Conservation (phyloP, 176 grass and related monocot species). For the Themeda triandra region DNA sequence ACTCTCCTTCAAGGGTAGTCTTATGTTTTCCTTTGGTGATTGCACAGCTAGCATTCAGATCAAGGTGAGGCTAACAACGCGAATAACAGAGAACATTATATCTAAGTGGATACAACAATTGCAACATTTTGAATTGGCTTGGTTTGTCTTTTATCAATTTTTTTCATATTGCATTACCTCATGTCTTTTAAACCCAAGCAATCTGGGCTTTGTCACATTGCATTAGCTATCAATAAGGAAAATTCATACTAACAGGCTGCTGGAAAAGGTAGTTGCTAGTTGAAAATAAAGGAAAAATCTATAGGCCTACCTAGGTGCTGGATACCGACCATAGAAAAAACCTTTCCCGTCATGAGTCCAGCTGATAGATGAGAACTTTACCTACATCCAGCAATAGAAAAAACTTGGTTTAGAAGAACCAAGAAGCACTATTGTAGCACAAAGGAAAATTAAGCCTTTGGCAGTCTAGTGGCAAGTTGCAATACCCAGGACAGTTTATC, state of each 20-base stretch:
- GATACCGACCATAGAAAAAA: conserved; percentile 93
- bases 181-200: neutral
- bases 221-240: neutral
- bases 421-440: conserved; percentile 4
- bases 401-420: conserved; percentile 13
- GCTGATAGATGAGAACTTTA: conserved; percentile 84
- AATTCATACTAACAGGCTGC: neutral
- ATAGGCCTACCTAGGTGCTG: conserved; percentile 62
- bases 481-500: conserved; percentile 87
- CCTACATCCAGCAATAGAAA: conserved; percentile 43
- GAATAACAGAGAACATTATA: neutral
- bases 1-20: neutral
- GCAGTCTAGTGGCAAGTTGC: neutral
- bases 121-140: neutral
- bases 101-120: neutral
- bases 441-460: conserved; percentile 3
- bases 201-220: neutral
- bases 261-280: neutral
- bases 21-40: neutral
- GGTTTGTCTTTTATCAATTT: neutral
- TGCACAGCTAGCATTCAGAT: neutral
- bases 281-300: neutral
- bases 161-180: neutral
- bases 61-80: neutral
- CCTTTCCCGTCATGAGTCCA: conserved; percentile 93